Evolutionary conservation across 371 early-diverging fungal genomes (phyloP), one percentile per base, ranked within the genome.

Genomic region (Lichtheimia corymbifera): DNA sequence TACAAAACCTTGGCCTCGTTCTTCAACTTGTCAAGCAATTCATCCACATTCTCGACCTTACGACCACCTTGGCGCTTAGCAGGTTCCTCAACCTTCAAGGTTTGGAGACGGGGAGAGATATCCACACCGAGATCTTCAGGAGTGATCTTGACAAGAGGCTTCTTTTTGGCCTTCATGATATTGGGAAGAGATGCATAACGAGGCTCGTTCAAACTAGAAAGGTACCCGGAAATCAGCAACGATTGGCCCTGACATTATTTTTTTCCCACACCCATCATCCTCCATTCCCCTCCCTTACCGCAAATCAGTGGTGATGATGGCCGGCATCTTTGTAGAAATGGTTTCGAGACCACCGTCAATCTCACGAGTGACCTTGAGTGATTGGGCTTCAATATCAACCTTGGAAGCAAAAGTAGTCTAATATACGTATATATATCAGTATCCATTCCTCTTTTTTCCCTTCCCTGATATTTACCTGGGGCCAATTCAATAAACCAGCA

Each of bases 101-200:
- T 91, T 77, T 93, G 79, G 58, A 98, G 71, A 40, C 92, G 88
- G 58, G 93, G 89, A 54, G 83, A 83, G 59, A 96, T 80, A 66
- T 97, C 97, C 27, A 98, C 88, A 56, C 86, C 90, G 41, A 97
- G 82, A 35, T 94, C 93, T 25, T 80, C 83, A 15, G 93, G 93
- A 4, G 90, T 85, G 40, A 92, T 47, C 75, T 89, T 93, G 56
- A 80, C 76, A 69, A 99, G 76, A 35, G 95, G 94, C 90, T 99
- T 99, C 92, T 97, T 97, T 83, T 97, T 99, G 55, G 99, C 99
- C 88, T 99, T 98, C 97, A 97, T 97, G 72, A 97, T 97, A 83
- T 89, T 91, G 60, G 88, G 91, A 59, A 99, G 88, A 49, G 97
- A 93, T 20, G 96, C 98, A 68, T 93, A 98, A 55, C 97, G 90